These are phyloP conservation scores for Colletotrichum sp. DNA, from an alignment of 2,329 filamentous ascomycete genomes.

Conservation along the genomic window DNA sequence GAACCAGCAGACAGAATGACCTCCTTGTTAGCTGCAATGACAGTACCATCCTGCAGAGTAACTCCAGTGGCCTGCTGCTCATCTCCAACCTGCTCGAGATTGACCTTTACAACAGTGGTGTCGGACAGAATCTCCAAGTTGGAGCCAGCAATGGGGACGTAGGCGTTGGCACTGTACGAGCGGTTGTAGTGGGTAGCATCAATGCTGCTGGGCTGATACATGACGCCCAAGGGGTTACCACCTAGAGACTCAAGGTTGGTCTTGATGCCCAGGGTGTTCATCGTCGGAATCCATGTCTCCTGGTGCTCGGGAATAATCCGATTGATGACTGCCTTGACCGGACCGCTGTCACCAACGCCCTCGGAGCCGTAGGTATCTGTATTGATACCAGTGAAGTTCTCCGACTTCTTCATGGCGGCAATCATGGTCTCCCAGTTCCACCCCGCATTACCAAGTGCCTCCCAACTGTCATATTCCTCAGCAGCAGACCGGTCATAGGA, in stretches of 20 bases:
- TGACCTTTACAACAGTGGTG: slow-evolving; percentile 41
- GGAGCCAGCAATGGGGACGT: slow-evolving; percentile 41
- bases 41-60: slow-evolving; percentile 27
- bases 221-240: slow-evolving; percentile 55
- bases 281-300: slow-evolving; percentile 46
- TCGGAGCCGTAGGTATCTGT: slow-evolving; percentile 18
- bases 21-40: slow-evolving; percentile 30
- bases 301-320: slow-evolving; percentile 48
- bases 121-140: slow-evolving; percentile 47
- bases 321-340: slow-evolving; percentile 38
- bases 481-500: slow-evolving; percentile 35
- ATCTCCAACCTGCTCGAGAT: slow-evolving; percentile 30
- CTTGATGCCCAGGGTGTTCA: slow-evolving; percentile 47
- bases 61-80: slow-evolving; percentile 25
- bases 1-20: slow-evolving; percentile 46
- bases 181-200: slow-evolving; percentile 50
- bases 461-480: slow-evolving; percentile 38
- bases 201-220: slow-evolving; percentile 54
- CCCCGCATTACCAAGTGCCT: slow-evolving; percentile 34
- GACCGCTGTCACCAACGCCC: slow-evolving; percentile 26
- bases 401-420: slow-evolving; percentile 31
- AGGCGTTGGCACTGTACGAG: slow-evolving; percentile 51
- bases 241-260: slow-evolving; percentile 50
- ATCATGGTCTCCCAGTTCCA: slow-evolving; percentile 44
- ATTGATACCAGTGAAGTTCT: slow-evolving; percentile 30